These are phyloP conservation scores for Przewalskia tangutica DNA, from an alignment of 257 asterid genomes.

Conservation along the genomic window DNA sequence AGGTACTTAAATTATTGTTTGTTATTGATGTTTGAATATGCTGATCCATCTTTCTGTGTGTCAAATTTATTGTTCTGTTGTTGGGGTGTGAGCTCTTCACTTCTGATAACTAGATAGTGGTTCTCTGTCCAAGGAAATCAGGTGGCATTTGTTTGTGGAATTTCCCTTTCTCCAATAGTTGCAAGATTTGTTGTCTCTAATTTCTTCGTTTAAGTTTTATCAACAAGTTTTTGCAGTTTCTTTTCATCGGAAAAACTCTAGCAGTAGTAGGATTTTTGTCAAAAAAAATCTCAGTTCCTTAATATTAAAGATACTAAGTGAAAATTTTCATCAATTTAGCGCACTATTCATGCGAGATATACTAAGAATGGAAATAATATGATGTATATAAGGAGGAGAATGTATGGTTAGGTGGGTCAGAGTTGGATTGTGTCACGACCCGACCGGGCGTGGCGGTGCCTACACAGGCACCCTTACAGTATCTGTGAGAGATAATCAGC, in stretches of 20 bases:
- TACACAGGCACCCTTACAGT: no score
- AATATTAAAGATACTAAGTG: background rate
- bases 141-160: background rate
- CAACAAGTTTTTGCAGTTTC: background rate
- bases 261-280: background rate
- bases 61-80: background rate
- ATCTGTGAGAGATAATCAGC: no score
- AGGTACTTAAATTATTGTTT: slow-evolving; percentile 32
- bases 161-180: background rate
- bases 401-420: no score
- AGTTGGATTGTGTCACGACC: no score
- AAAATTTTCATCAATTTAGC: background rate
- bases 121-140: background rate
- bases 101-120: background rate
- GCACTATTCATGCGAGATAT: background rate
- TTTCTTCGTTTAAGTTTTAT: background rate
- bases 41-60: background rate
- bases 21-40: background rate
- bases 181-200: background rate
- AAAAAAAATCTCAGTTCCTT: background rate
- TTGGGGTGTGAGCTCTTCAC: slow-evolving; percentile 1
- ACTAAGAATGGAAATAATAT: background rate
- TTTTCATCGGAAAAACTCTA: background rate
- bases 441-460: no score
- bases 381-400: no score